phyloP scores from a whole-genome alignment of 768 basidiomycete genomes.

The Lactarius evosmus region DNA sequence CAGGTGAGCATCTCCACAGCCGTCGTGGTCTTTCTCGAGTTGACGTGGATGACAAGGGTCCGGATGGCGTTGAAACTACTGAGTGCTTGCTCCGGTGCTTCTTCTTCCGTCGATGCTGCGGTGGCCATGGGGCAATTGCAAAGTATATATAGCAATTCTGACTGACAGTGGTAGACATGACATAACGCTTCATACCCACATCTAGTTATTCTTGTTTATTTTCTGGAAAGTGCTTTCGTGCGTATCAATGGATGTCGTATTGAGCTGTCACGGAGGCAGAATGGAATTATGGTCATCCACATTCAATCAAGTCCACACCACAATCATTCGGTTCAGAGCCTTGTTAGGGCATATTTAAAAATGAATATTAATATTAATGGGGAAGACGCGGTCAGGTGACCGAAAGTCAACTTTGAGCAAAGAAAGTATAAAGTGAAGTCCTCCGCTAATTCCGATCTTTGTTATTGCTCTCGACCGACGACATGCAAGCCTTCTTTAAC shows the following conservation, averaged over 20 bases:
- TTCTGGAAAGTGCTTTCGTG: too few relatives aligned
- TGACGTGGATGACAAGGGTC: slow-evolving; percentile 8
- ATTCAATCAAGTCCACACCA: too few relatives aligned
- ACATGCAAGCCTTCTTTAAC: slow-evolving; percentile 55
- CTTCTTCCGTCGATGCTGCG: slow-evolving; percentile 2
- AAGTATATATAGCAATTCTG: background rate
- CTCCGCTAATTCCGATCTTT: slow-evolving; percentile 2
- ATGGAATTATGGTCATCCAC: too few relatives aligned
- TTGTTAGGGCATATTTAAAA: too few relatives aligned
- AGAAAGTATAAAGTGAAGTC: slow-evolving; percentile 14
- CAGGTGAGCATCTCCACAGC: slow-evolving; percentile 37
- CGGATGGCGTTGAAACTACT: slow-evolving; percentile 20
- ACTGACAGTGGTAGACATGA: background rate
- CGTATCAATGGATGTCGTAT: too few relatives aligned
- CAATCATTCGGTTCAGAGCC: too few relatives aligned
- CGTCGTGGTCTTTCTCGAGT: background rate
- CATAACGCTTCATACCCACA: too few relatives aligned
- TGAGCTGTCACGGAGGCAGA: too few relatives aligned
- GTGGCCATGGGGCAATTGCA: slow-evolving; percentile 5
- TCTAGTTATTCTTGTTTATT: too few relatives aligned
- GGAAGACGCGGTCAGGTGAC: slow-evolving; percentile 24
- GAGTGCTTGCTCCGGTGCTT: slow-evolving; percentile 5
- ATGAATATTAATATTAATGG: too few relatives aligned
- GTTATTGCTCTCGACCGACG: slow-evolving; percentile 28
- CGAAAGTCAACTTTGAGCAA: slow-evolving; percentile 23